Base-by-base conservation (phyloP, 139 green algal genomes). In the Medakamo hakoo region DNA sequence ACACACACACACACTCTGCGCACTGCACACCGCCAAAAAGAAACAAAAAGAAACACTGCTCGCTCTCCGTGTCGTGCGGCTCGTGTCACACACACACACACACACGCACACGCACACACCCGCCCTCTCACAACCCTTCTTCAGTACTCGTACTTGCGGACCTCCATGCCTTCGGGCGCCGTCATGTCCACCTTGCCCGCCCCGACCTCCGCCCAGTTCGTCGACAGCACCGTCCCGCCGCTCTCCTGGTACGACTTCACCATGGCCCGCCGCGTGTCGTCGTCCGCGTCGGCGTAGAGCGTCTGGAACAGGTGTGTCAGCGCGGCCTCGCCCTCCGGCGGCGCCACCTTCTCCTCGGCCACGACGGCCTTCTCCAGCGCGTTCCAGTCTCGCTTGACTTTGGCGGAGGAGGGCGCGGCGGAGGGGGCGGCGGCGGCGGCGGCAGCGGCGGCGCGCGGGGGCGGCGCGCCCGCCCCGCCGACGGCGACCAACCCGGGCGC, bases 181-280 rank as follows among this genome's bases (percentile, higher is more conserved):
- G 40, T 16, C 40, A 63, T 73, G 65, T 84, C 78, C 78, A 89
- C 85, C 27, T 81, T 80, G 68, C 89, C 89, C 20, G 28, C 55
- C 20, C 82, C 85, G 19, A 99, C 83, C 18, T 99, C 93, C 30
- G 77, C 80, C 93, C 93, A 99, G 77, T 97, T 97, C 55, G 93
- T 99, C 65, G 79, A 92, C 49, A 99, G 80, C 63, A 89, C 80
- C 0, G 89, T 97, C 30, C 93, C 93, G 82, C 81, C 82, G 60
- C 55, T 78, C 68, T 78, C 75, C 64, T 78, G 67, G 70, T 90
- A 97, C 1, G 78, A 90, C 82, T 98, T 98, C 77, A 96, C 95
- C 92, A 98, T 98, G 24, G 92, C 92, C 1, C 91, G 78, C 58
- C 82, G 73, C 29, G 81, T 91, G 75, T 95, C 88, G 52, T 93